Percentiles rank a stretch among this genome's conserved stretches.
phyloP scores from a whole-genome alignment of 768 basidiomycete genomes.

The Hemileccinum impolitum region DNA sequence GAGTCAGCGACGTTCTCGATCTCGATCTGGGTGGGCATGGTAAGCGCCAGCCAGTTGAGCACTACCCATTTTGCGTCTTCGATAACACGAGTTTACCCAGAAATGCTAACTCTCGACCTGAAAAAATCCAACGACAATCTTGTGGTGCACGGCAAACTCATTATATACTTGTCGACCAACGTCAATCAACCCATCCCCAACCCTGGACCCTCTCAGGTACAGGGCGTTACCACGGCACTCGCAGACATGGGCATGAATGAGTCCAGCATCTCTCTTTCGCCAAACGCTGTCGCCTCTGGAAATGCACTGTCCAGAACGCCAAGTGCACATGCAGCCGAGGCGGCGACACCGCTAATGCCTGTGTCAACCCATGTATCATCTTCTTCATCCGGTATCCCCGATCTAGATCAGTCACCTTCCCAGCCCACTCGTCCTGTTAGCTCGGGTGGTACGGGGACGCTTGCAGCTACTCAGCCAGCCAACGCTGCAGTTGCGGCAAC shows the following conservation, averaged over 20 bases:
- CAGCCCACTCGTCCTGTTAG: conserved; percentile 37
- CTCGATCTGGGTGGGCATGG: conserved; percentile 92
- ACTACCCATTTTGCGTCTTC: not conserved
- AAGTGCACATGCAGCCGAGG: conserved; percentile 66
- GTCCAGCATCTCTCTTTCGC: conserved; percentile 59
- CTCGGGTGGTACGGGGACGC: conserved; percentile 24
- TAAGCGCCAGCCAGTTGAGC: conserved; percentile 39
- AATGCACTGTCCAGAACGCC: conserved; percentile 54
- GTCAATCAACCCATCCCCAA: conserved; percentile 79
- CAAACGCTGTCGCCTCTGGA: conserved; percentile 35
- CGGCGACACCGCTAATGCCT: conserved; percentile 38
- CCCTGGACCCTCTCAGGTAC: conserved; percentile 72
- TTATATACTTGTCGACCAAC: conserved; percentile 94
- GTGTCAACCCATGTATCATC: conserved; percentile 35
- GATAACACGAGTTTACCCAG: conserved; percentile 37
- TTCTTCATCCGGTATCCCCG: conserved; percentile 26
- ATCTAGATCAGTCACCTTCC: conserved; percentile 26
- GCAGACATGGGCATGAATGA: conserved; percentile 58
- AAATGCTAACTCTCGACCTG: conserved; percentile 94
- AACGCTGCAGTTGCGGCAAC: conserved; percentile 25
- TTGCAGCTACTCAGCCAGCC: conserved; percentile 19
- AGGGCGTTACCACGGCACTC: conserved; percentile 55
- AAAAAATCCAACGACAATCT: conserved; percentile 99
- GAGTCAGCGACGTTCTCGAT: conserved; percentile 87
- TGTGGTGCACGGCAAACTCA: conserved; percentile 96